These are phyloP conservation scores for Glarea lozoyensis DNA, from an alignment of 495 filamentous ascomycete genomes.

Conservation along the genomic window DNA sequence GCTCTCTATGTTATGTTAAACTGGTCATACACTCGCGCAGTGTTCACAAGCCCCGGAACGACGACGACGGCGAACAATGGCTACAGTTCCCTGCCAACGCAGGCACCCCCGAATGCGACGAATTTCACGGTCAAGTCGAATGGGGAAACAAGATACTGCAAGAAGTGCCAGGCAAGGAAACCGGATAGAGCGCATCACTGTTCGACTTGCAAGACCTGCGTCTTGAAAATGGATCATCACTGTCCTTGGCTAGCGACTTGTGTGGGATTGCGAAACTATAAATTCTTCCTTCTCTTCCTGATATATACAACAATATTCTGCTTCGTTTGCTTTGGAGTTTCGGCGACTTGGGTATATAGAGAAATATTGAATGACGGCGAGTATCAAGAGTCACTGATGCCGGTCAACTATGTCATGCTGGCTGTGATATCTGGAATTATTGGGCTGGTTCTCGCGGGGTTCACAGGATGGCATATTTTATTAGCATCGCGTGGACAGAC, in stretches of 20 bases:
- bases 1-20: constrained; percentile 72
- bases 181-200: constrained; percentile 97
- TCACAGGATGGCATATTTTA: constrained; percentile 88
- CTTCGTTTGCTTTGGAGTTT: constrained; percentile 66
- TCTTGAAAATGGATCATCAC: constrained; percentile 99
- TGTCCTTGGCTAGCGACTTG: constrained; percentile 97
- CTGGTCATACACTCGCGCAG: constrained; percentile 80
- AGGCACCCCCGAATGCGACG: constrained; percentile 42
- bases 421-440: constrained; percentile 85
- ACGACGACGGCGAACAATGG: constrained; percentile 34
- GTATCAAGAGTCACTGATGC: constrained; percentile 61
- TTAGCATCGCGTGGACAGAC: constrained; percentile 72
- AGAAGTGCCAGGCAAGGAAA: constrained; percentile 90
- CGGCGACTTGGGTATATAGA: constrained; percentile 67
- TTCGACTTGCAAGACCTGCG: constrained; percentile 83
- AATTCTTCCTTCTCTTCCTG: constrained; percentile 87
- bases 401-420: constrained; percentile 84
- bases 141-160: constrained; percentile 81
- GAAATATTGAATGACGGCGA: constrained; percentile 63
- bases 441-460: constrained; percentile 76
- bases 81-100: constrained; percentile 42
- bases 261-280: constrained; percentile 89
- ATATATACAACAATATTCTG: constrained; percentile 86
- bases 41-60: constrained; percentile 82
- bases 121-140: constrained; percentile 86